phyloP scores from a whole-genome alignment of 2,329 filamentous ascomycete genomes.

The Scopulariopsis brevicaulis region DNA sequence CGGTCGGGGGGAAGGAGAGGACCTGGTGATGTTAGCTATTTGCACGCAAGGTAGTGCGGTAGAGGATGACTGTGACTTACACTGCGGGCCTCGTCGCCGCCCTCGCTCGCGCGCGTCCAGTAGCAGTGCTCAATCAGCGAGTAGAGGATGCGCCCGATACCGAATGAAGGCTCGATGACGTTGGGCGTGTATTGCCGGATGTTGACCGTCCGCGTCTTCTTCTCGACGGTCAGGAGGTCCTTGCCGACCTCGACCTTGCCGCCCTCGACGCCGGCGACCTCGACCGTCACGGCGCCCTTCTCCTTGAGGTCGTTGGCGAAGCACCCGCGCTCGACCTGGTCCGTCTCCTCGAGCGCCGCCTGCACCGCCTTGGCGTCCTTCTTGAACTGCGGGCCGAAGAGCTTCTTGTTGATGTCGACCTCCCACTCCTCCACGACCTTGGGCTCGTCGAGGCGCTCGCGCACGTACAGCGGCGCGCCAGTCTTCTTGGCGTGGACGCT shows the following conservation, averaged over 20 bases:
- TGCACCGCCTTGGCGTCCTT: slow-evolving; percentile 85
- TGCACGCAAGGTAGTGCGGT: slow-evolving; percentile 18
- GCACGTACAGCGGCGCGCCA: slow-evolving; percentile 72
- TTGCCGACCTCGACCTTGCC: slow-evolving; percentile 71
- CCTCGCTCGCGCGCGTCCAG: slow-evolving; percentile 63
- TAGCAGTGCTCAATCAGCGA: slow-evolving; percentile 87
- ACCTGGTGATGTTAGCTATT: slow-evolving; percentile 22
- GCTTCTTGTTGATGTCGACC: slow-evolving; percentile 84
- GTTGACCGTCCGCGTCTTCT: slow-evolving; percentile 71
- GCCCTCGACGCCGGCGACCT: slow-evolving; percentile 54
- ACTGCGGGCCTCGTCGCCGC: slow-evolving; percentile 65
- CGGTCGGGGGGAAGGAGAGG: slow-evolving; percentile 32
- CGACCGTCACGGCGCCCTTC: slow-evolving; percentile 64
- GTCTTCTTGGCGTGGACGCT: slow-evolving; percentile 90
- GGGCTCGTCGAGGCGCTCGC: slow-evolving; percentile 70
- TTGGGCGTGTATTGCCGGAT: slow-evolving; percentile 86
- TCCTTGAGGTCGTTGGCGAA: slow-evolving; percentile 63
- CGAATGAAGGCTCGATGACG: slow-evolving; percentile 88
- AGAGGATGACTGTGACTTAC: slow-evolving; percentile 41
- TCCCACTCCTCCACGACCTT: slow-evolving; percentile 77
- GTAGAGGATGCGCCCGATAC: slow-evolving; percentile 84
- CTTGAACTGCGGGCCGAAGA: slow-evolving; percentile 90
- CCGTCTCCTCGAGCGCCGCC: slow-evolving; percentile 60
- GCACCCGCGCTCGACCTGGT: slow-evolving; percentile 72
- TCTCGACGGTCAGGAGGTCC: slow-evolving; percentile 75